Evolutionary conservation across 768 basidiomycete genomes (phyloP).

Genomic region (Trametes cingulata): DNA sequence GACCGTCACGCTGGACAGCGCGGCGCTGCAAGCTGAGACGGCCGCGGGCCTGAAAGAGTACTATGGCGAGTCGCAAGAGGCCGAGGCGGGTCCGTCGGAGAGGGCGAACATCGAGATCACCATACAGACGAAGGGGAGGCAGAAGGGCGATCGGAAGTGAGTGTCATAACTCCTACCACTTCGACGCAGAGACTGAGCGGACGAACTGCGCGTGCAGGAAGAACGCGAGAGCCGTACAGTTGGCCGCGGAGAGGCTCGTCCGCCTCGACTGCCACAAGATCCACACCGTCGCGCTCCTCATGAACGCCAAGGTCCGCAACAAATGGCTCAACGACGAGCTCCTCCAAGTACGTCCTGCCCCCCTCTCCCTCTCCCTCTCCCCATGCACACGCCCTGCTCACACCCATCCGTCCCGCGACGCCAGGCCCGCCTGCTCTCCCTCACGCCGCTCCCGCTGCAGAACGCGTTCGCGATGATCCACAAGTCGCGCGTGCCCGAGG

Average conservation of each 20-base stretch:
- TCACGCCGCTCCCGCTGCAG: constrained; percentile 80
- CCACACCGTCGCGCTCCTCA: constrained; percentile 81
- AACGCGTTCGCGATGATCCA: constrained; percentile 80
- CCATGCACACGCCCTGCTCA: constrained; percentile 12
- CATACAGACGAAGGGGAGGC: constrained; percentile 47
- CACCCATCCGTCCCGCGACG: not conserved
- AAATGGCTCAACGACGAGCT: constrained; percentile 80
- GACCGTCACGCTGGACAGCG: not conserved
- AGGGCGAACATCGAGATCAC: constrained; percentile 70
- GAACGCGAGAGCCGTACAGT: constrained; percentile 38
- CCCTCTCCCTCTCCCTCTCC: not conserved
- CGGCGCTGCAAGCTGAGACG: not conserved
- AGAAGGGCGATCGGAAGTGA: constrained; percentile 47
- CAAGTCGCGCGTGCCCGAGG: constrained; percentile 79
- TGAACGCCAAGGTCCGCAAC: constrained; percentile 76
- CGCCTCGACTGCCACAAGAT: constrained; percentile 86
- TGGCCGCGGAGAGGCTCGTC: constrained; percentile 67
- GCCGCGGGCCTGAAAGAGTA: not conserved
- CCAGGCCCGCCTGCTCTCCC: constrained; percentile 86
- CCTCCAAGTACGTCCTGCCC: constrained; percentile 63
- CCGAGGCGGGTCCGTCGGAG: constrained; percentile 27
- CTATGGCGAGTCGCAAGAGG: constrained; percentile 9
- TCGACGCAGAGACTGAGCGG: not conserved
- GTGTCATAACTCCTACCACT: constrained; percentile 26
- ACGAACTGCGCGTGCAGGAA: constrained; percentile 41